phyloP scores from a whole-genome alignment of 2,329 filamentous ascomycete genomes.

The Chaetomiaceae sp. region DNA sequence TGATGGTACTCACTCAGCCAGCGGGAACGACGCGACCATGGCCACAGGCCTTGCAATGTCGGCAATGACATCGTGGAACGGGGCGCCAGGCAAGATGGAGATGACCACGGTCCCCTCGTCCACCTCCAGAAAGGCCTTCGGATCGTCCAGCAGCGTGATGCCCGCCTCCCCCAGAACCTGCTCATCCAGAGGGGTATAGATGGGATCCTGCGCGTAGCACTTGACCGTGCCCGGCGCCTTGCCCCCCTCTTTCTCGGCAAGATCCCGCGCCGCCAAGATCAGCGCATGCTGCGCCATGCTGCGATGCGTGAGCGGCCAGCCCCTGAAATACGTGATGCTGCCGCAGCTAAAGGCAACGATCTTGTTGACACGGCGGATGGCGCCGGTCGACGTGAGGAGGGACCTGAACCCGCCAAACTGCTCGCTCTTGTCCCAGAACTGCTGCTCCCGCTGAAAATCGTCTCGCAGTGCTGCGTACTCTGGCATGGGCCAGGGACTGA shows the following conservation, averaged over 20 bases:
- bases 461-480: background rate
- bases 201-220: slow-evolving; percentile 1
- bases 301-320: no score
- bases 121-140: background rate
- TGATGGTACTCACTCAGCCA: background rate
- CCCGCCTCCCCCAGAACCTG: background rate
- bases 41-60: background rate
- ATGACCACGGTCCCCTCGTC: background rate
- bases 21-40: background rate
- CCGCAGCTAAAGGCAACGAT: background rate
- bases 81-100: background rate
- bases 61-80: background rate
- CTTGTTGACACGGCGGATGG: background rate
- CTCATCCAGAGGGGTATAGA: background rate
- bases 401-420: background rate
- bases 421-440: background rate
- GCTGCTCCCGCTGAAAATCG: background rate
- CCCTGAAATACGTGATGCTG: background rate
- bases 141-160: background rate
- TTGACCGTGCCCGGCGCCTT: background rate
- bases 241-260: background rate
- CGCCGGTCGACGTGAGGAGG: background rate
- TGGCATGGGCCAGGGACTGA: background rate
- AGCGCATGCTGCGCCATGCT: background rate
- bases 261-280: background rate